Evolutionary conservation across 441 rosid species (phyloP).

Genomic region (Eutrema salsugineum): DNA sequence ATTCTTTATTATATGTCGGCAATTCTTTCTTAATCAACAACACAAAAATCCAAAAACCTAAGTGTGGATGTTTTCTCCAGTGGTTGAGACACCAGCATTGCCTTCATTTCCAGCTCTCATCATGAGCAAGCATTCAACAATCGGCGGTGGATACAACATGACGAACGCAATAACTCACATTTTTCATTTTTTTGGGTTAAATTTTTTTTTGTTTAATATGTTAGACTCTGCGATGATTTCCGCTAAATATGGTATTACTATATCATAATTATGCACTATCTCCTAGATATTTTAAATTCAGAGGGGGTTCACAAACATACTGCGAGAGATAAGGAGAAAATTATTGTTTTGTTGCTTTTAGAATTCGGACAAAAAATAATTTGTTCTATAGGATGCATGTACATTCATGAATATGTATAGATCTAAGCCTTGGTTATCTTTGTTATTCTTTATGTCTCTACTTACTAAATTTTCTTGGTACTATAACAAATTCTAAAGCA

Average conservation of each 20-base stretch:
- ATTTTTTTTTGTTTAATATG: not conserved
- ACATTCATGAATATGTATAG: conserved; percentile 5
- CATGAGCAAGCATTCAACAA: too few relatives aligned
- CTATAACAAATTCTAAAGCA: not conserved
- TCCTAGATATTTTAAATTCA: not conserved
- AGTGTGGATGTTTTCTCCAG: not conserved
- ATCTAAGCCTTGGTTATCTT: not conserved
- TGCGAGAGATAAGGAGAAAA: conserved; percentile 1
- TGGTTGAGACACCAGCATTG: conserved; percentile 4
- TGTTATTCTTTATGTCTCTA: not conserved
- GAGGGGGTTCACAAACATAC: not conserved
- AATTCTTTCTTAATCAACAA: not conserved
- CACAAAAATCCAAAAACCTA: not conserved
- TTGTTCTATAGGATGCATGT: not conserved
- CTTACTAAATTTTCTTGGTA: not conserved
- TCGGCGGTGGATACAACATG: not conserved
- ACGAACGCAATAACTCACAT: not conserved
- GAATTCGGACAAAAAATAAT: too few relatives aligned
- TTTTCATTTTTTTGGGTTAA: not conserved
- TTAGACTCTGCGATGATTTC: not conserved
- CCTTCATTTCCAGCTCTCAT: not conserved
- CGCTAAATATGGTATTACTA: conserved; percentile 3
- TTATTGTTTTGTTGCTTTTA: not conserved
- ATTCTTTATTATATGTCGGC: too few relatives aligned
- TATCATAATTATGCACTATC: not conserved